These are phyloP conservation scores for Cadophora gregata DNA, from an alignment of 2,329 filamentous ascomycete genomes.

Conservation along the genomic window DNA sequence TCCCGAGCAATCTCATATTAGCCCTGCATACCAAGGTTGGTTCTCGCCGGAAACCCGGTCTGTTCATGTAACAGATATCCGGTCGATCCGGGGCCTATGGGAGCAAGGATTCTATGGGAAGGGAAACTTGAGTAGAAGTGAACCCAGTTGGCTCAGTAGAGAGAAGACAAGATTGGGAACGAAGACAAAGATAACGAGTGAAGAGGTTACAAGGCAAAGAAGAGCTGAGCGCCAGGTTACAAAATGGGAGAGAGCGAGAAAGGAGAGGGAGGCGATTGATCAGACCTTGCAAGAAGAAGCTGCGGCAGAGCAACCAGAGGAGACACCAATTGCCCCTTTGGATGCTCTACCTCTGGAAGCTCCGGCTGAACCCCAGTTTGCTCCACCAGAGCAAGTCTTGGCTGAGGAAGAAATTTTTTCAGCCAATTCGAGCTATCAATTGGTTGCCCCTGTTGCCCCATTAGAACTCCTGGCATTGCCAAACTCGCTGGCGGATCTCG, in stretches of 20 bases:
- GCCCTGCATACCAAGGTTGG: slow-evolving; percentile 70
- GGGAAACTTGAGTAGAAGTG: slow-evolving; percentile 89
- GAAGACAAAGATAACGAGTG: slow-evolving; percentile 72
- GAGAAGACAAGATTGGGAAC: slow-evolving; percentile 76
- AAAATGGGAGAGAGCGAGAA: slow-evolving; percentile 90
- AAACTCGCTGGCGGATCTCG: slow-evolving; percentile 46
- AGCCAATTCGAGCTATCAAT: slow-evolving; percentile 6
- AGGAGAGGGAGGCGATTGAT: slow-evolving; percentile 84
- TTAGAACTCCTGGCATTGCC: slow-evolving; percentile 58
- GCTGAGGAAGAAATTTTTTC: background rate
- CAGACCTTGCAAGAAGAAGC: slow-evolving; percentile 65
- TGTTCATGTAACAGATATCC: slow-evolving; percentile 80
- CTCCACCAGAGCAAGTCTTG: background rate
- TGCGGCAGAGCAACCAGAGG: slow-evolving; percentile 18
- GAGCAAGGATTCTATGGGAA: slow-evolving; percentile 98
- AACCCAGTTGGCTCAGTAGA: slow-evolving; percentile 88
- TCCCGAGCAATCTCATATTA: slow-evolving; percentile 68
- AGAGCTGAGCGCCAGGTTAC: slow-evolving; percentile 81
- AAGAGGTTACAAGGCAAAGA: slow-evolving; percentile 78
- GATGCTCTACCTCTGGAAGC: slow-evolving; percentile 7
- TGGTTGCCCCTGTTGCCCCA: slow-evolving; percentile 37
- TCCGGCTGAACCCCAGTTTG: background rate
- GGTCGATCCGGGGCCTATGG: slow-evolving; percentile 83
- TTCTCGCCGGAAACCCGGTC: slow-evolving; percentile 85
- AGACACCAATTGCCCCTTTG: background rate